Base-by-base conservation (phyloP, 257 asterid genomes). In the Solanum gracilifrons region DNA sequence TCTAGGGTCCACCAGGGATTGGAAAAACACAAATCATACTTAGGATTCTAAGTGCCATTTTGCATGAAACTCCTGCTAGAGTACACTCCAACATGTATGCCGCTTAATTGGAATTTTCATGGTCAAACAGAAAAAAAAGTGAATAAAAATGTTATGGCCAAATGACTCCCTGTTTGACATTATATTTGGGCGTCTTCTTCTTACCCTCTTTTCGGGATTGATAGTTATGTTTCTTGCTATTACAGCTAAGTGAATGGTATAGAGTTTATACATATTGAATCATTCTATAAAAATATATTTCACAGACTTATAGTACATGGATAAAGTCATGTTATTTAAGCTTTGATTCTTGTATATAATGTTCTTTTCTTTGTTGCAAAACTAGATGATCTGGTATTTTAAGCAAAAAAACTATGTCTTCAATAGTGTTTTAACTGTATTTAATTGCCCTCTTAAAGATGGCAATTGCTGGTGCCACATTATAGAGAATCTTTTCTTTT, bases 1-100 rank as follows among this genome's bases (percentile, higher is more conserved):
- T 92, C 43, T 91, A 97, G 98, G 99, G 98, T 1, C 99, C 99
- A 88, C 99, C 99, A 84, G 98, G 99, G 77, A 97, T 98, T 32
- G 99, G 99, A 87, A 97, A 97, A 91, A 97, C 99, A 25, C 99
- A 95, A 89, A 97, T 98, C 87, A 95, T 97, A 88, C 98, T 97
- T 88, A 98, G 99, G 88, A 84, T 97, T 39, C 98, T 97, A 76
- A 93, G 98, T 92, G 96, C 99, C 87, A 93, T 97, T 91, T 91
- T 95, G 93, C 99, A 97, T 92, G 98, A 98, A 87, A 95, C 98
- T 87, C 99, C 99, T 71, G 95, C 99, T 84, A 93, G 98, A 92
- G 93, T 97, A 82, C 97, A 92, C 89, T 90, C 95, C 77, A 89
- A 92, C 90, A 91, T 89, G 99, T 97, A 90, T 88, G 84, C 73